Evolutionary conservation across 2,329 filamentous ascomycete species (phyloP).

Genomic region (Knufia petricola): DNA sequence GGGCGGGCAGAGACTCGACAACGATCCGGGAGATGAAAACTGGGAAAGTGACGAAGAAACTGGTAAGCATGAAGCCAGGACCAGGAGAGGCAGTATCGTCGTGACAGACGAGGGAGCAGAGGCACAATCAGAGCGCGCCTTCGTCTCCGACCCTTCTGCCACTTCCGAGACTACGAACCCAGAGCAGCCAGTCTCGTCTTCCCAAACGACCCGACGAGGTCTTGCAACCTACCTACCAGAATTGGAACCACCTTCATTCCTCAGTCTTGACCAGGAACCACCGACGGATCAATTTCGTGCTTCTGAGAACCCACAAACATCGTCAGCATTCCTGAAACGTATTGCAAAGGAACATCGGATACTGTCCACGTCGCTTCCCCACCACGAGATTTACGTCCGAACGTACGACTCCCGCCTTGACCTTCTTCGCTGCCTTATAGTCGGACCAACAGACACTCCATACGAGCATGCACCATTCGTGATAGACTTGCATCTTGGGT

Average conservation of each 20-base stretch:
- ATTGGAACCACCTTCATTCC: conserved; percentile 27
- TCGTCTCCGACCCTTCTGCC: neutral
- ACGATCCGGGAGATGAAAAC: conserved; percentile 34
- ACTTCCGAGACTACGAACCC: neutral
- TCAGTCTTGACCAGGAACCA: conserved; percentile 33
- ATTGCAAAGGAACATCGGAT: conserved; percentile 51
- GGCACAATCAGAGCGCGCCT: too few relatives aligned
- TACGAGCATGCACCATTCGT: conserved; percentile 53
- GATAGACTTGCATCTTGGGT: conserved; percentile 47
- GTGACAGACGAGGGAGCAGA: conserved; percentile 6
- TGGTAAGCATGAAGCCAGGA: neutral
- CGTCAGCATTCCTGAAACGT: conserved; percentile 34
- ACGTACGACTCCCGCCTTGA: conserved; percentile 52
- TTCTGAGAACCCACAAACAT: conserved; percentile 24
- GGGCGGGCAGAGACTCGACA: conserved; percentile 33
- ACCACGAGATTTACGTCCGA: conserved; percentile 46
- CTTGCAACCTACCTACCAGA: conserved; percentile 4
- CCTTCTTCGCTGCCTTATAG: conserved; percentile 48
- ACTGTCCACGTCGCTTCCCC: conserved; percentile 44
- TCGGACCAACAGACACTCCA: conserved; percentile 50
- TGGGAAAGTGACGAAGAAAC: conserved; percentile 23
- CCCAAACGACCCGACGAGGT: neutral
- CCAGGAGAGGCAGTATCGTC: neutral
- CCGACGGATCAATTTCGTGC: conserved; percentile 35
- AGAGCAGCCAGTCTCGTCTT: neutral